Evolutionary conservation across 2,329 filamentous ascomycete genomes (phyloP), one percentile per base, ranked within the genome.

Genomic region (Xylariaceae sp.): DNA sequence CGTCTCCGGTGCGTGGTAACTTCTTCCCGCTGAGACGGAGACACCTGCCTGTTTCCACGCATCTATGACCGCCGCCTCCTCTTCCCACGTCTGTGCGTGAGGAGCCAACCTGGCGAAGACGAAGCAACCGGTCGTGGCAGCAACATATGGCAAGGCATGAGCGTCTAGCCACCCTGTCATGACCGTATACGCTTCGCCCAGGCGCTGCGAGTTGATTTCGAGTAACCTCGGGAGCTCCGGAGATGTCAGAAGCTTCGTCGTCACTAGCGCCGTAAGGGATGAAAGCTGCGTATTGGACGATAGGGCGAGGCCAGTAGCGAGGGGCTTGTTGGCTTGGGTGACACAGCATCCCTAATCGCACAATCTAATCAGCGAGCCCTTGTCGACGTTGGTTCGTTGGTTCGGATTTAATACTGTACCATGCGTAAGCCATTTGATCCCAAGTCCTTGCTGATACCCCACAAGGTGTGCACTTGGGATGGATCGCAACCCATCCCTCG

Each of bases 41-140:
- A 79, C 63, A 5, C 41, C 41, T 1, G 29, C 33, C 8, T 37
- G 9, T 27, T 37, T 40, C n/a, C 29, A 41, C 4, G 4, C 9
- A 12, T 15, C 9, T 2, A 38, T 14, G n/a, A 24, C n/a, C 8
- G 4, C 13, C 3, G 8, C 18, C 16, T 45, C 42, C 7, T 45
- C 42, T 9, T 41, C 38, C 38, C 38, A 38, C 1, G 31, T 26
- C 16, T 26, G 7, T 6, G 35, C 38, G 4, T 28, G 7, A 2
- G 38, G 17, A 4, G 18, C 34, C 6, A 44, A 3, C 12, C 19
- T 30, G 2, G 38, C 38, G n/a, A 45, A 38, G 4, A 45, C 19
- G 14, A 38, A 45, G 5, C 28, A 31, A 2, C 26, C 28, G 2
- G 18, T 13, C n/a, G 14, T 35, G 1, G 14, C 31, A 9, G 38